Conservation (phyloP, 257 asterid genomes). For the Haberlea rhodopensis region DNA sequence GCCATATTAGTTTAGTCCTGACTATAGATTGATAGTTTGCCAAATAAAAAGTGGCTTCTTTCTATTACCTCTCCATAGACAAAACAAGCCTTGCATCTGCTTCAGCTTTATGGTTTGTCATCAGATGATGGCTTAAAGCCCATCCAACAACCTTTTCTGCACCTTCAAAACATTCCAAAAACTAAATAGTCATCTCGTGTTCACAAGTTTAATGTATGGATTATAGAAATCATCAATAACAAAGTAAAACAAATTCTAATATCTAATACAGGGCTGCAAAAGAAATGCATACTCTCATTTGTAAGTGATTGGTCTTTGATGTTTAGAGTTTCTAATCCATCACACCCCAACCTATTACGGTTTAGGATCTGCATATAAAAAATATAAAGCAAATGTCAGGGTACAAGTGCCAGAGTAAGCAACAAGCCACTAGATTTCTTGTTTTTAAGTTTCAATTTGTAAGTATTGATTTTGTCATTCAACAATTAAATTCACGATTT, state of each 20-base stretch:
- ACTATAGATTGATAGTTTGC: conserved; percentile 3
- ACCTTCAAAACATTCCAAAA: conserved; percentile 46
- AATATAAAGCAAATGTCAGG: conserved; percentile 7
- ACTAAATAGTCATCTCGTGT: conserved; percentile 2
- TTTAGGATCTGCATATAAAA: conserved; percentile 65
- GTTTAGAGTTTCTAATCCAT: conserved; percentile 58
- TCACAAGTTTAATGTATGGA: conserved; percentile 16
- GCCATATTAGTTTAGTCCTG: conserved; percentile 18
- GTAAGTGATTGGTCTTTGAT: conserved; percentile 79
- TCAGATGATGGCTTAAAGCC: conserved; percentile 73
- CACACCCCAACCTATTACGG: conserved; percentile 69
- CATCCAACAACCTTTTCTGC: conserved; percentile 85
- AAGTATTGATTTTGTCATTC: too few relatives aligned
- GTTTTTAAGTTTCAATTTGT: too few relatives aligned
- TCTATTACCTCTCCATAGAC: conserved; percentile 66
- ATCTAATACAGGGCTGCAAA: conserved; percentile 10
- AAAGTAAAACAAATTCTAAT: conserved; percentile 9
- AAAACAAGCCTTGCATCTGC: conserved; percentile 46
- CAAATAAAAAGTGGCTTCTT: conserved; percentile 19
- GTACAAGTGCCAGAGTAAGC: too few relatives aligned
- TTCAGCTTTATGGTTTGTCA: conserved; percentile 52
- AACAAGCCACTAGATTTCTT: too few relatives aligned
- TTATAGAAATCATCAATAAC: conserved; percentile 1
- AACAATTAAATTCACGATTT: neutral
- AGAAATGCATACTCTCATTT: conserved; percentile 59